Evolutionary conservation across 768 basidiomycete genomes (phyloP), one percentile per base, ranked within the genome.

Genomic region (Trametes villosa): DNA sequence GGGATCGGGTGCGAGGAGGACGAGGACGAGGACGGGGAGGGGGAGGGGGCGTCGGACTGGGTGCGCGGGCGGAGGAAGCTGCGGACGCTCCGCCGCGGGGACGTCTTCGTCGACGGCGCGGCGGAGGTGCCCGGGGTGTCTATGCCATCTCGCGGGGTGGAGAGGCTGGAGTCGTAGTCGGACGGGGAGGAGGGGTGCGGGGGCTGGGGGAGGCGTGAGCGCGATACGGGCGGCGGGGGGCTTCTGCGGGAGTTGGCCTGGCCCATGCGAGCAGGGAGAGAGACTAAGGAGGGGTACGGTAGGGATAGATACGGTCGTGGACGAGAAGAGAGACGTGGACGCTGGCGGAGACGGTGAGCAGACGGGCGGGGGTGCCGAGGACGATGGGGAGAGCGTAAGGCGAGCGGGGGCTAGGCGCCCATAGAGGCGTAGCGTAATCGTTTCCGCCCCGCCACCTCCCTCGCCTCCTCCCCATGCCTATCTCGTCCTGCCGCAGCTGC

Each of bases 31-130:
- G n/a, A n/a, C n/a, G n/a, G n/a, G n/a, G n/a, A n/a, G n/a, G 45
- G 47, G n/a, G 45, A 53, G 48, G 33, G 63, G 52, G 18, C 55
- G 55, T 54, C 56, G 12, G 56, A 57, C 9, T 41, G 56, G 1
- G 47, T 49, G 27, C 56, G 56, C 6, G 56, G 68, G 63, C 65
- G 63, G 27, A 69, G 50, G 13, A 71, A 42, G 27, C 49, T 47
- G 33, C 68, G 63, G 45, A 72, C 57, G 50, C 65, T 68, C 15
- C 65, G 67, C 11, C 70, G 62, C 44, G 57, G 67, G 45, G 64
- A 57, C 11, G 60, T 47, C 57, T 70, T 70, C 18, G 57, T 38
- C 3, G 59, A 27, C 3, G 53, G n/a, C 0, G 59, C 42, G 0
- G 53, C 22, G 2, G 45, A 38, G 20, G 57, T 15, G 2, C 18